These are phyloP conservation scores for Coemansia nantahalensis DNA, from an alignment of 192 early-diverging fungal species.

Conservation along the genomic window DNA sequence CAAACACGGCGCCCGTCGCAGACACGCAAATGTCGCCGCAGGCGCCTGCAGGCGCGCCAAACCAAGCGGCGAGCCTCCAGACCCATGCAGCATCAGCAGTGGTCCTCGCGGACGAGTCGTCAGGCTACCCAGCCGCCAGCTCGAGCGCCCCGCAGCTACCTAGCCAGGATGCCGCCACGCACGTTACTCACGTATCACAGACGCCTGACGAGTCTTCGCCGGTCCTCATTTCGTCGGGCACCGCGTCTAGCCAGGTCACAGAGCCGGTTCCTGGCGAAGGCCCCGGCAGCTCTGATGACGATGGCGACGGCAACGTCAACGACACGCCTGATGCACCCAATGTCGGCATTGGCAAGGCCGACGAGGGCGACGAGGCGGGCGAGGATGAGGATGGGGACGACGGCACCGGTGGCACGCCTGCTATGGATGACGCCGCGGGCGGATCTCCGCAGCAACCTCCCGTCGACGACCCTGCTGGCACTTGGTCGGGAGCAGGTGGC, in stretches of 20 bases:
- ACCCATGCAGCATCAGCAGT: neutral
- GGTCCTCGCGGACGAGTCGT: constrained; percentile 17
- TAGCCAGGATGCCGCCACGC: neutral
- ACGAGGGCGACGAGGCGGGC: no score
- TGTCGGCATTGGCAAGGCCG: no score
- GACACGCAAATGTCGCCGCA: neutral
- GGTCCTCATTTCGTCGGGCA: no score
- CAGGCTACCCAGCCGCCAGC: constrained; percentile 7
- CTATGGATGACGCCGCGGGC: no score
- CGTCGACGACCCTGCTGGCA: no score
- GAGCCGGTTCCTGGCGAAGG: no score
- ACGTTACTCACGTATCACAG: constrained; percentile 11
- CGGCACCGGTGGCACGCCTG: no score
- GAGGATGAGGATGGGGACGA: no score
- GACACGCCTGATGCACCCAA: no score
- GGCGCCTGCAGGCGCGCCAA: neutral
- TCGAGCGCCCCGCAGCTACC: constrained; percentile 5
- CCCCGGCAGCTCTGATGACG: neutral
- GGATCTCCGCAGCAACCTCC: no score
- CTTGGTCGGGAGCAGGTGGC: no score
- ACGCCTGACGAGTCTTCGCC: constrained; percentile 4
- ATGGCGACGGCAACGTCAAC: no score
- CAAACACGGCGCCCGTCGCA: neutral
- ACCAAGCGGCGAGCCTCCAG: neutral
- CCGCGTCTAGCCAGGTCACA: neutral